Evolutionary conservation across 768 basidiomycete genomes (phyloP).

Genomic region (Sporobolomyces pararoseus): DNA sequence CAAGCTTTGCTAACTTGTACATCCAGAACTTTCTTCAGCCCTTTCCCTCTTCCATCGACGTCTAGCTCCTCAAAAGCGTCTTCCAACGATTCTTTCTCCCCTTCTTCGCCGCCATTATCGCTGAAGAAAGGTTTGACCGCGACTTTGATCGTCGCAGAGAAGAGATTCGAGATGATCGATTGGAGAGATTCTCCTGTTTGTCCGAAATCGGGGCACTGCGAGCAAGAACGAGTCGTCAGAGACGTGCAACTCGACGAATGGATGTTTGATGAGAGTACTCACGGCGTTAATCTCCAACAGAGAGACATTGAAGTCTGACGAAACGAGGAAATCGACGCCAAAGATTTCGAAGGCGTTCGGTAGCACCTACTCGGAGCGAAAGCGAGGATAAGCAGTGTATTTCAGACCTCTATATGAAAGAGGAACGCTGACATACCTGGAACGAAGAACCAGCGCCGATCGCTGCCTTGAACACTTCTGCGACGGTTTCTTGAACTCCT

Average conservation of each 20-base stretch:
- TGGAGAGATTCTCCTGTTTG: slow-evolving; percentile 58
- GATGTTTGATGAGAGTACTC: not conserved
- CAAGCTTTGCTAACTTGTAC: slow-evolving; percentile 31
- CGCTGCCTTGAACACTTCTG: slow-evolving; percentile 81
- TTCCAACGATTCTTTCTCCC: not conserved
- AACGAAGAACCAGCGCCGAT: slow-evolving; percentile 73
- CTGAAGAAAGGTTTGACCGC: slow-evolving; percentile 33
- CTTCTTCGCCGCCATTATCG: not conserved
- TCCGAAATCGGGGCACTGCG: slow-evolving; percentile 72
- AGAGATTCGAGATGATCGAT: slow-evolving; percentile 40
- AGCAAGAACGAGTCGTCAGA: not conserved
- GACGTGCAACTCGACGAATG: not conserved
- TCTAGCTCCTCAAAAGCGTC: slow-evolving; percentile 24
- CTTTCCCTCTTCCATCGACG: slow-evolving; percentile 1
- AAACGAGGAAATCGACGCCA: slow-evolving; percentile 84
- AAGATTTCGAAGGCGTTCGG: slow-evolving; percentile 93
- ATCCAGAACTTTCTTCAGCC: slow-evolving; percentile 27
- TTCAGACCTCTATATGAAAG: too few relatives aligned
- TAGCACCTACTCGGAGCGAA: slow-evolving; percentile 57
- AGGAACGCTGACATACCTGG: slow-evolving; percentile 67
- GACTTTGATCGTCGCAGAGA: slow-evolving; percentile 17
- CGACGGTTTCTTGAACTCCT: slow-evolving; percentile 64
- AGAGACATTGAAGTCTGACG: slow-evolving; percentile 58
- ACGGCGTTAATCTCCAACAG: slow-evolving; percentile 90
- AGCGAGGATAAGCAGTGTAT: not conserved